A percentile compares a stretch with the other conserved stretches of the same genome.
These are phyloP conservation scores for Carex scoparia DNA, from an alignment of 176 grass and related monocot genomes.

Conservation along the genomic window DNA sequence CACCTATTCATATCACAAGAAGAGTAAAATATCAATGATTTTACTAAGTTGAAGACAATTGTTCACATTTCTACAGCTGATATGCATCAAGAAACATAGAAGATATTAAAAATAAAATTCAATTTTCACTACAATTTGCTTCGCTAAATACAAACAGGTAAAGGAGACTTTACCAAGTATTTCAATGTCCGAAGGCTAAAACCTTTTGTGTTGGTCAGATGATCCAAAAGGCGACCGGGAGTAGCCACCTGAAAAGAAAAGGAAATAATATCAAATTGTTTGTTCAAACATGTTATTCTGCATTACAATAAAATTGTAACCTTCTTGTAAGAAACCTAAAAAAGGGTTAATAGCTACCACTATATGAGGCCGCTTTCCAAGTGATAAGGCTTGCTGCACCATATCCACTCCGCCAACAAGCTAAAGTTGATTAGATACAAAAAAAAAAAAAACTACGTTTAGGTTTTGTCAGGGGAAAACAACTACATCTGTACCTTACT, in stretches of 20 bases:
- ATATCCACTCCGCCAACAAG: conserved; percentile 87
- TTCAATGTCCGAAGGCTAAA: conserved; percentile 44
- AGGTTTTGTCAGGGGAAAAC: not conserved
- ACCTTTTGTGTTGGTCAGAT: conserved; percentile 82
- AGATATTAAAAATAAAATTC: not conserved
- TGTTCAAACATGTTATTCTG: conserved; percentile 2
- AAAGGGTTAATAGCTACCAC: conserved; percentile 41
- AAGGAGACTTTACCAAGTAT: too few species aligned
- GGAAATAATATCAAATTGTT: conserved; percentile 11
- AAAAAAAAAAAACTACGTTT: not conserved
- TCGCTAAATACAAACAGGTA: too few species aligned
- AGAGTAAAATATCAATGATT: conserved; percentile 1
- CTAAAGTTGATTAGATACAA: conserved; percentile 30
- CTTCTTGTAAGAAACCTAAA: not conserved
- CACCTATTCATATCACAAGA: conserved; percentile 41
- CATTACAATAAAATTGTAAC: not conserved
- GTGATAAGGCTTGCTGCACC: conserved; percentile 66
- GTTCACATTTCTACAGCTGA: not conserved
- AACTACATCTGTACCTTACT: not conserved
- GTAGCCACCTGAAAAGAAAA: conserved; percentile 56
- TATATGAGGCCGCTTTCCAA: conserved; percentile 80
- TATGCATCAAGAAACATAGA: not conserved
- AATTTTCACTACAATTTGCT: not conserved
- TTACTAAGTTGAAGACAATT: not conserved
- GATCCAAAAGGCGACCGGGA: conserved; percentile 74